A percentile compares a stretch with the other conserved stretches of the same genome.
These are phyloP conservation scores for Ceratocystis diversiconidia DNA, from an alignment of 2,329 filamentous ascomycete species.

Conservation along the genomic window DNA sequence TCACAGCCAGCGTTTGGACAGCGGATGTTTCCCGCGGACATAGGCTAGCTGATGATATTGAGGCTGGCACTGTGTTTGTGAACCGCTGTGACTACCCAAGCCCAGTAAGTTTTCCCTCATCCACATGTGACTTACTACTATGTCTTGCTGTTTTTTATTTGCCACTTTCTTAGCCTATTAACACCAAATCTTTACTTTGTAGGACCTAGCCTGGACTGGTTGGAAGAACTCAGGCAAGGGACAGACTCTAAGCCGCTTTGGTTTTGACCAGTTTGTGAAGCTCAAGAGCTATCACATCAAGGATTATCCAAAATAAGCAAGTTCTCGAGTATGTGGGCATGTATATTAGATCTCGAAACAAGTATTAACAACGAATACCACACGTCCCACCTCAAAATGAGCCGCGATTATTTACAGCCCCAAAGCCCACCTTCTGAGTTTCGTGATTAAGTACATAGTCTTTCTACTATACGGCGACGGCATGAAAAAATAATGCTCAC, in stretches of 20 bases:
- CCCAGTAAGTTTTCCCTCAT: slow-evolving; percentile 48
- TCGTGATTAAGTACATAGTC: too few relatives aligned
- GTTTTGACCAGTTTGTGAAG: slow-evolving; percentile 92
- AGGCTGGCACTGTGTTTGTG: slow-evolving; percentile 91
- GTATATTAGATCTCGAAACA: background rate
- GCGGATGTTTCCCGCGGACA: slow-evolving; percentile 67
- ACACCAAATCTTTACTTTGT: slow-evolving; percentile 15
- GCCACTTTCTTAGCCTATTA: slow-evolving; percentile 19
- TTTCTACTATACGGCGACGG: too few relatives aligned
- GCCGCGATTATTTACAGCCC: too few relatives aligned
- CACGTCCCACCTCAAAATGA: background rate
- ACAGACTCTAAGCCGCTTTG: slow-evolving; percentile 74
- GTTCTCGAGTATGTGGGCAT: background rate
- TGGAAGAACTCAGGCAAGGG: slow-evolving; percentile 97
- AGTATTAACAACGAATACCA: background rate
- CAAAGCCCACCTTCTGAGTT: too few relatives aligned
- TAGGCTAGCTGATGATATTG: slow-evolving; percentile 63
- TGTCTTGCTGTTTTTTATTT: slow-evolving; percentile 13
- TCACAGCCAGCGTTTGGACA: slow-evolving; percentile 96
- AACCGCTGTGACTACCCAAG: slow-evolving; percentile 88
- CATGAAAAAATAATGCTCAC: too few relatives aligned
- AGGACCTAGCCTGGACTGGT: slow-evolving; percentile 92
- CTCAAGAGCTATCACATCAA: slow-evolving; percentile 94
- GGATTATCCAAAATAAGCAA: slow-evolving; percentile 48
- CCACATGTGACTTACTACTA: slow-evolving; percentile 8